Evolutionary conservation across 495 filamentous ascomycete genomes (phyloP), one percentile per base, ranked within the genome.

Genomic region (Hypomontagnella submonticulosa): DNA sequence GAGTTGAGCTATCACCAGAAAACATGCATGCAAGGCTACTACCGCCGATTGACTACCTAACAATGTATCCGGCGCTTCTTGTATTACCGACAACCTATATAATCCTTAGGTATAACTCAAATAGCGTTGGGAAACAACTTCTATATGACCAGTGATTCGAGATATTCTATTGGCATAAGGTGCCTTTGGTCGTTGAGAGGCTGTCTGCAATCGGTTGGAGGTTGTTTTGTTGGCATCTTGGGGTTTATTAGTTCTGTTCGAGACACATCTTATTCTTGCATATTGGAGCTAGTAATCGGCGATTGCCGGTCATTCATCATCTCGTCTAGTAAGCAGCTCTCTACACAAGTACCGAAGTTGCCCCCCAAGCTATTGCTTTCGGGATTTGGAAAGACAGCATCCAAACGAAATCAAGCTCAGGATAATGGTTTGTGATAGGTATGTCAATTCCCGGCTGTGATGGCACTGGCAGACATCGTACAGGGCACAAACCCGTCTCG

Each of bases 281-380:
- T 55, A 46, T 46, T 60, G 36, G 59, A 41, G 65, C 59, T 68
- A 63, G 59, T 68, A 68, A 68, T 68, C 65, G 59, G 59, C 65
- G 65, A 63, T 55, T 53, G 48, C 36, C 44, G 38, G 48, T n/a
- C 20, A 52, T 30, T 55, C 50, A 63, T 46, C 55, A 30, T 54
- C 15, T 27, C 48, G 42, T 56, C 36, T 68, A 68, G 65, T 68
- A 68, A 68, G 65, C 65, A 51, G 32, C 12, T 36, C 34, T 32
- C 20, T 68, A 44, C 30, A 40, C 56, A 16, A 54, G 46, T 59
- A 49, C 42, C 48, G 55, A 66, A 32, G 30, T 20, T 37, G 16
- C 16, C 27, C 47, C 30, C 9, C 12, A 54, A 53, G 53, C 43
- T 23, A 59, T 23, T 27, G 52, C 13, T 16, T 3, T 63, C 59